A percentile compares a stretch with the other conserved stretches of the same genome.
phyloP scores from a whole-genome alignment of 2,329 filamentous ascomycete genomes.

The Fusarium setosum region DNA sequence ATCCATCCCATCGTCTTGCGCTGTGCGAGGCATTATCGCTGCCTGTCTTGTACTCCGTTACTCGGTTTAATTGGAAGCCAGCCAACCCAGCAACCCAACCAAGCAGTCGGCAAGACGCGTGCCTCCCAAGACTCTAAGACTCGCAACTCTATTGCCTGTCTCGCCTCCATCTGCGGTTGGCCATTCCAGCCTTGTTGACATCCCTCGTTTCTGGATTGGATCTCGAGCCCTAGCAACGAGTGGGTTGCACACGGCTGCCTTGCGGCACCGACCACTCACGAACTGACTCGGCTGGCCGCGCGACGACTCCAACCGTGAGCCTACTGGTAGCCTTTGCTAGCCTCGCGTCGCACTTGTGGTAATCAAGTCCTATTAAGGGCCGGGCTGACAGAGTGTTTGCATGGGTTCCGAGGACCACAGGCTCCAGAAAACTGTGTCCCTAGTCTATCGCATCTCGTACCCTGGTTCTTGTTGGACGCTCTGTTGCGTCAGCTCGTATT shows the following conservation, averaged over 20 bases:
- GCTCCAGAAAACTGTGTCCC: conserved; percentile 23
- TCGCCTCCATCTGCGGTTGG: conserved; percentile 12
- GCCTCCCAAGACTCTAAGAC: conserved; percentile 10
- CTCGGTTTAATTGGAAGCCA: conserved; percentile 18
- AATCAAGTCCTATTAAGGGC: conserved; percentile 31
- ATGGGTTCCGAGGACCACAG: conserved; percentile 28
- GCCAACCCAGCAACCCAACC: conserved; percentile 13
- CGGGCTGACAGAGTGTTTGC: conserved; percentile 30
- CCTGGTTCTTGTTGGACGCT: conserved; percentile 22
- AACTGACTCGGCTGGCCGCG: conserved; percentile 24
- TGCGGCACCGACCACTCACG: conserved; percentile 17
- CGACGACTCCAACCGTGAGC: conserved; percentile 23
- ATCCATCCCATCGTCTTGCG: conserved; percentile 1
- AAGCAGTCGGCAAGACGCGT: neutral
- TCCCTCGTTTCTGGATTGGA: conserved; percentile 18
- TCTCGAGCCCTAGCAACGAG: conserved; percentile 27
- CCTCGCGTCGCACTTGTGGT: conserved; percentile 37
- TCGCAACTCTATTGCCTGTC: conserved; percentile 28
- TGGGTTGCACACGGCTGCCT: conserved; percentile 30
- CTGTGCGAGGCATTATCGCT: conserved; percentile 10
- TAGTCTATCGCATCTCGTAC: conserved; percentile 18
- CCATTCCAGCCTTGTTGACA: conserved; percentile 39
- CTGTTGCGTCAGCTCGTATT: conserved; percentile 44
- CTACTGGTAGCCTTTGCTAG: conserved; percentile 30
- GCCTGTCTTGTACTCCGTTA: conserved; percentile 19